Base-by-base conservation (phyloP, 2,329 filamentous ascomycete genomes). In the Penicillium corylophilum region DNA sequence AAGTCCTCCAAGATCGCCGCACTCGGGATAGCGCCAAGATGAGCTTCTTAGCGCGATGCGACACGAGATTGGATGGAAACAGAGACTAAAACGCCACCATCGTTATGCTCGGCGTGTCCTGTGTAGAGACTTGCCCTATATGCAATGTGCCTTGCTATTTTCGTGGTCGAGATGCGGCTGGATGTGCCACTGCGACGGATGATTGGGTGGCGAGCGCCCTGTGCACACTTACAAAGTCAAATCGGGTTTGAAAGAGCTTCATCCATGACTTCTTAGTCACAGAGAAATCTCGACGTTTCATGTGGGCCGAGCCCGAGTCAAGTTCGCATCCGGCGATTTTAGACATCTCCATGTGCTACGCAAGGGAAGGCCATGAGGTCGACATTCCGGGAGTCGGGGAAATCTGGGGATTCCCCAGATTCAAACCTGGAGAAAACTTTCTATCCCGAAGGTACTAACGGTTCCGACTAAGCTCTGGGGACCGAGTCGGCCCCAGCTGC, bases 401-500 rank as follows among this genome's bases (percentile, higher is more conserved):
- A 46, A 29, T 46, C 33, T 29, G 44, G 44, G 44, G 44, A 44
- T 38, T 38, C 35, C 15, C 39, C 39, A 26, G 13, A 20, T 16
- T 7, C 20, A 24, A n/a, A 28, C 7, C 44, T 46, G 44, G 22
- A 36, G 44, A 24, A 39, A 15, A 38, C 20, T 35, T 9, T 18
- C 15, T 13, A 33, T 29, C 12, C 9, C 12, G 8, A 3, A 9
- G 26, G 26, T n/a, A n/a, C n/a, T n/a, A n/a, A n/a, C n/a, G 7
- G 13, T 31, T 15, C 29, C 29, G 29, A 31, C 29, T 31, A n/a
- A 12, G 29, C 15, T 31, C 29, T 31, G 22, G 20, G 31, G 24
- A 28, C 33, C 29, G 31, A 38, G 49, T 48, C 49, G 44, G 50
- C 44, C 45, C 44, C 45, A 48, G 41, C 33, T 44, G 40, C 39